Conservation (phyloP, 2,329 filamentous ascomycete species). For the Calonectria pteridis region DNA sequence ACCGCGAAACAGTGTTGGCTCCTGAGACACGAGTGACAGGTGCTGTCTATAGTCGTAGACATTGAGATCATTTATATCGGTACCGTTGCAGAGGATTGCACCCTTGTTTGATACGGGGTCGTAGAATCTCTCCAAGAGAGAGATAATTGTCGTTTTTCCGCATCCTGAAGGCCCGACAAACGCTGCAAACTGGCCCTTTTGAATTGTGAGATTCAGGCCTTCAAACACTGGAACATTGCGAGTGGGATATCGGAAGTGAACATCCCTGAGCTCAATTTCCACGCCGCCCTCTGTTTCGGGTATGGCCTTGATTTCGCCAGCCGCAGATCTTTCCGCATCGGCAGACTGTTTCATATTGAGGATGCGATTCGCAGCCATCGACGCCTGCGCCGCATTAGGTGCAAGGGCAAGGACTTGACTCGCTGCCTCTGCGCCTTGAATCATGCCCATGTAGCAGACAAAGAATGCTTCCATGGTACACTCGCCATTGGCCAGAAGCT, state of each 20-base stretch:
- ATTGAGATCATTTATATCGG: slow-evolving; percentile 29
- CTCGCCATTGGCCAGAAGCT: slow-evolving; percentile 39
- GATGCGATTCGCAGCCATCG: slow-evolving; percentile 39
- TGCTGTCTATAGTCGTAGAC: slow-evolving; percentile 35
- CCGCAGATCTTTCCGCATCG: neutral
- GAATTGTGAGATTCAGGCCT: slow-evolving; percentile 41
- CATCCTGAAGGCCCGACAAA: slow-evolving; percentile 32
- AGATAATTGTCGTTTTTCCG: slow-evolving; percentile 47
- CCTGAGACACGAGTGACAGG: slow-evolving; percentile 42
- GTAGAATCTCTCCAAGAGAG: slow-evolving; percentile 47
- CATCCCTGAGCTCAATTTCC: slow-evolving; percentile 36
- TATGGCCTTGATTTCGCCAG: neutral
- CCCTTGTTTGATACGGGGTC: slow-evolving; percentile 16
- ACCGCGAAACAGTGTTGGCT: slow-evolving; percentile 48
- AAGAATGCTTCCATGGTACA: slow-evolving; percentile 62
- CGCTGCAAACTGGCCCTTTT: slow-evolving; percentile 58
- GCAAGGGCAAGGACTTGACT: slow-evolving; percentile 32
- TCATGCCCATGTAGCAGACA: slow-evolving; percentile 64
- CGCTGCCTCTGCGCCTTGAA: slow-evolving; percentile 62
- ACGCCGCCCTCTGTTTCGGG: slow-evolving; percentile 19
- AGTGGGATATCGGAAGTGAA: slow-evolving; percentile 41
- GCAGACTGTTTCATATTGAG: slow-evolving; percentile 43
- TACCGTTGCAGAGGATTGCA: slow-evolving; percentile 29
- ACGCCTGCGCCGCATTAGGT: slow-evolving; percentile 37
- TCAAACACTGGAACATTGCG: slow-evolving; percentile 39